Conservation (phyloP, 805 yeast species). For the Candida maris region DNA sequence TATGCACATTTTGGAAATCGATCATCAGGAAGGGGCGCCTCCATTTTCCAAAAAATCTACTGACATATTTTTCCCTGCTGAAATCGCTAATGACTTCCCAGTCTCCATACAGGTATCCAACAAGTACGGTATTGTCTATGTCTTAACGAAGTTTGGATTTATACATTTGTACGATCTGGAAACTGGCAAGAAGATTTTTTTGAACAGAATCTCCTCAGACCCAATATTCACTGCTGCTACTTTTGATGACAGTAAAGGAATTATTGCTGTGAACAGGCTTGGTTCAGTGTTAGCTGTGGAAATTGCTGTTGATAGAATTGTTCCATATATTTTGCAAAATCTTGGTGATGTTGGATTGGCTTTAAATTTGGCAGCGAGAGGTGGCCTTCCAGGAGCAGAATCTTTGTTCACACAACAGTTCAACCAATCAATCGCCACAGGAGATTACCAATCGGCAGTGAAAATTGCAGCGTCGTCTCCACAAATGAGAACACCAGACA, state of each 20-base stretch:
- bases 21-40: conserved; percentile 84
- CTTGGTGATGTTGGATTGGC: conserved; percentile 86
- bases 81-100: conserved; percentile 95
- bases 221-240: conserved; percentile 87
- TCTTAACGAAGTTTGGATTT: conserved; percentile 93
- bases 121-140: conserved; percentile 80
- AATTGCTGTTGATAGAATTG: conserved; percentile 75
- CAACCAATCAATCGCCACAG: conserved; percentile 74
- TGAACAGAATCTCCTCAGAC: conserved; percentile 93
- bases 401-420: conserved; percentile 87
- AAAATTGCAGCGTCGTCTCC: conserved; percentile 95
- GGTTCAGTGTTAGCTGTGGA: conserved; percentile 96
- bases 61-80: conserved; percentile 95
- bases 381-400: conserved; percentile 97
- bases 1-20: conserved; percentile 92
- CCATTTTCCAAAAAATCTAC: conserved; percentile 82
- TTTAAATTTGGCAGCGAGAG: conserved; percentile 84
- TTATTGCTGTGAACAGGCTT: conserved; percentile 86
- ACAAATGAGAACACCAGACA: conserved; percentile 88
- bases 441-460: conserved; percentile 90
- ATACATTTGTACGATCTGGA: conserved; percentile 94
- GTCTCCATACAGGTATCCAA: conserved; percentile 83
- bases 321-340: conserved; percentile 85
- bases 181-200: conserved; percentile 86
- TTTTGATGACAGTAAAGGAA: conserved; percentile 72